A percentile compares a stretch with the other conserved stretches of the same genome.
phyloP scores from a whole-genome alignment of 768 basidiomycete species.

The Leccinum imitatum region DNA sequence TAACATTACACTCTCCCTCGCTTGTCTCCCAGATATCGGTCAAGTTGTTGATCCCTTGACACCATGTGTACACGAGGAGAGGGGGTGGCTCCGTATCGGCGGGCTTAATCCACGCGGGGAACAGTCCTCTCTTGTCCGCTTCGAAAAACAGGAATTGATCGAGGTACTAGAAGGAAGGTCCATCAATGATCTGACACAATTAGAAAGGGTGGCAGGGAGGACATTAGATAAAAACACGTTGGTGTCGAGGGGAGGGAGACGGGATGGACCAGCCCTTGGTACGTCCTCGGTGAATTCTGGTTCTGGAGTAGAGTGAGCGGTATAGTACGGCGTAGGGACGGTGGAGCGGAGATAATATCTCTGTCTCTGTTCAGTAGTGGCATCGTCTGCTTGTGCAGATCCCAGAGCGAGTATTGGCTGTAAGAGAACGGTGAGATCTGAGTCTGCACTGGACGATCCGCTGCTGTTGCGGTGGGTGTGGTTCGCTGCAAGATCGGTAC shows the following conservation, averaged over 20 bases:
- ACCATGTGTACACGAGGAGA: conserved; percentile 98
- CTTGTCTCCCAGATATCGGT: conserved; percentile 98
- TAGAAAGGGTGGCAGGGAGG: conserved; percentile 20
- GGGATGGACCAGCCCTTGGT: conserved; percentile 28
- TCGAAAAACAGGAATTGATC: conserved; percentile 99
- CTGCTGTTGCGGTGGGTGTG: conserved; percentile 2
- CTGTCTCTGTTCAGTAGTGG: background rate
- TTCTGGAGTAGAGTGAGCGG: conserved; percentile 33
- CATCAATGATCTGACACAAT: conserved; percentile 9
- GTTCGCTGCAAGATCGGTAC: conserved; percentile 7
- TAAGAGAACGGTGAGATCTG: conserved; percentile 23
- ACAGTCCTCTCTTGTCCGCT: conserved; percentile 95
- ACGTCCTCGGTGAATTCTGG: conserved; percentile 18
- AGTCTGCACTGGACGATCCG: conserved; percentile 18
- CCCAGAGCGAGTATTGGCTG: conserved; percentile 12
- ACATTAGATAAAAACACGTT: conserved; percentile 10
- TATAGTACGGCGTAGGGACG: conserved; percentile 33
- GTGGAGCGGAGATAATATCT: conserved; percentile 14
- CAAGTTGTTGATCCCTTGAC: conserved; percentile 98
- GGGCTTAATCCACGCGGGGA: conserved; percentile 99
- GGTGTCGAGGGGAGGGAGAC: conserved; percentile 25
- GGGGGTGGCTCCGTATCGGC: conserved; percentile 97
- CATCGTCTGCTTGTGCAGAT: conserved; percentile 13
- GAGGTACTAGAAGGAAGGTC: conserved; percentile 58
- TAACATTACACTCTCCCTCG: conserved; percentile 96